A percentile compares a stretch with the other conserved stretches of the same genome.
Conservation (phyloP, 352 stramenopile genomes). For the Phytophthora foliorum region DNA sequence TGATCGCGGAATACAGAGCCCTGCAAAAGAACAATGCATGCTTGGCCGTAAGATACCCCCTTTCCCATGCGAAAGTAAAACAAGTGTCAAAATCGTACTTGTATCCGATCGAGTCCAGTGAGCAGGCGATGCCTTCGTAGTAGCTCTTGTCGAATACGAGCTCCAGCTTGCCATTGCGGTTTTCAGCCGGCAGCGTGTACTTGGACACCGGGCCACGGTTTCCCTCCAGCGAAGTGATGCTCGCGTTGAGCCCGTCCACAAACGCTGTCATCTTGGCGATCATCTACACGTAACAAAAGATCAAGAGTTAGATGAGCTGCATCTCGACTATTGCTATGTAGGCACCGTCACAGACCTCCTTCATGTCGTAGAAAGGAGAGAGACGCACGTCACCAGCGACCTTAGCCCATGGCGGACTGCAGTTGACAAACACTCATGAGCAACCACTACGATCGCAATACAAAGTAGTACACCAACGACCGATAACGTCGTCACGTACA, state of each 20-base stretch:
- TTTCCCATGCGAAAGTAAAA: not conserved
- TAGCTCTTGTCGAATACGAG: slow-evolving; percentile 86
- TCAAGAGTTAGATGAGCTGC: not conserved
- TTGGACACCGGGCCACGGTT: slow-evolving; percentile 92
- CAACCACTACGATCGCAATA: too few species aligned
- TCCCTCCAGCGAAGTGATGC: slow-evolving; percentile 84
- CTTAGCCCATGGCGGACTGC: slow-evolving; percentile 90
- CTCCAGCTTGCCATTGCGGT: slow-evolving; percentile 86
- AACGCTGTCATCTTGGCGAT: slow-evolving; percentile 83
- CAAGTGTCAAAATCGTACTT: slow-evolving; percentile 43
- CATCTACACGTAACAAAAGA: slow-evolving; percentile 42
- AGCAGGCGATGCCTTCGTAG: slow-evolving; percentile 94
- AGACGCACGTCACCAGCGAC: slow-evolving; percentile 92
- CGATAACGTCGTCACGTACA: slow-evolving; percentile 41
- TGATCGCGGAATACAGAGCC: slow-evolving; percentile 82
- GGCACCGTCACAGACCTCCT: slow-evolving; percentile 59
- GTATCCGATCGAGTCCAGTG: slow-evolving; percentile 91
- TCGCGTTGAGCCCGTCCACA: slow-evolving; percentile 88
- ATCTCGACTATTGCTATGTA: not conserved
- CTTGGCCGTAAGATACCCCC: not conserved
- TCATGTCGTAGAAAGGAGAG: slow-evolving; percentile 94
- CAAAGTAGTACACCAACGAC: too few species aligned
- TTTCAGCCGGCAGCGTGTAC: slow-evolving; percentile 90
- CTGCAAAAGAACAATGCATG: slow-evolving; percentile 21
- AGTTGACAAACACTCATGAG: not conserved